Evolutionary conservation across 352 stramenopile species (phyloP).

Genomic region (Pythium myriotylum): DNA sequence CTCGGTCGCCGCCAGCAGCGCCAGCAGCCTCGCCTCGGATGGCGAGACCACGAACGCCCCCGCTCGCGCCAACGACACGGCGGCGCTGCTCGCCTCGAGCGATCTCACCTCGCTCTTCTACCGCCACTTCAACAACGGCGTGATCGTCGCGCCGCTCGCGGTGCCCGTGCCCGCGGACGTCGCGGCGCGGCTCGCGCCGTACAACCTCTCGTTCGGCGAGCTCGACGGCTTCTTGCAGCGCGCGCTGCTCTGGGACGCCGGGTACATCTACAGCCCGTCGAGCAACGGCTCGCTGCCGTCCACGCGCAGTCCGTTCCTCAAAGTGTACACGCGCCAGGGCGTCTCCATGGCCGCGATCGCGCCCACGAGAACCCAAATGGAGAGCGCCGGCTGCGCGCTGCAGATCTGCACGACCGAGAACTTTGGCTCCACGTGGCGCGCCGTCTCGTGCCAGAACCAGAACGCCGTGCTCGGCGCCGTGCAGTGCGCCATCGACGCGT

Average conservation of each 20-base stretch:
- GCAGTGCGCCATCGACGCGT: conserved; percentile 28
- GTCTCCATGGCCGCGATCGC: conserved; percentile 27
- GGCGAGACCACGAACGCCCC: too few species aligned
- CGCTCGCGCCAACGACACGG: conserved; percentile 25
- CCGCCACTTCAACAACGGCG: conserved; percentile 28
- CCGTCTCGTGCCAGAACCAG: conserved; percentile 19
- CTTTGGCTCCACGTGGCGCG: conserved; percentile 20
- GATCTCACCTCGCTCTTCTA: conserved; percentile 28
- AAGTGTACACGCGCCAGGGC: conserved; percentile 29
- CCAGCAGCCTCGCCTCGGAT: too few species aligned
- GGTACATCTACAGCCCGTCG: conserved; percentile 36
- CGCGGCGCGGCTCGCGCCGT: conserved; percentile 8
- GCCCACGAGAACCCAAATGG: conserved; percentile 24
- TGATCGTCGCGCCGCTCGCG: conserved; percentile 28
- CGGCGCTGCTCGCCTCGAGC: conserved; percentile 16
- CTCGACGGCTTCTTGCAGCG: conserved; percentile 42
- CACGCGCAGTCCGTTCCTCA: conserved; percentile 25
- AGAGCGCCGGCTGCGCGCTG: conserved; percentile 26
- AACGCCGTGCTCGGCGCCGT: conserved; percentile 10
- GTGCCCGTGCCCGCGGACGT: conserved; percentile 14
- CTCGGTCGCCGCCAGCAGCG: too few species aligned
- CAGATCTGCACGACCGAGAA: conserved; percentile 24
- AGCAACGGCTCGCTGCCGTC: background rate
- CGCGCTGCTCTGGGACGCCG: conserved; percentile 60
- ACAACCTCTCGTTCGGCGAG: conserved; percentile 25